Evolutionary conservation across 371 early-diverging fungal genomes (phyloP).

Genomic region (Entomophthora muscae): DNA sequence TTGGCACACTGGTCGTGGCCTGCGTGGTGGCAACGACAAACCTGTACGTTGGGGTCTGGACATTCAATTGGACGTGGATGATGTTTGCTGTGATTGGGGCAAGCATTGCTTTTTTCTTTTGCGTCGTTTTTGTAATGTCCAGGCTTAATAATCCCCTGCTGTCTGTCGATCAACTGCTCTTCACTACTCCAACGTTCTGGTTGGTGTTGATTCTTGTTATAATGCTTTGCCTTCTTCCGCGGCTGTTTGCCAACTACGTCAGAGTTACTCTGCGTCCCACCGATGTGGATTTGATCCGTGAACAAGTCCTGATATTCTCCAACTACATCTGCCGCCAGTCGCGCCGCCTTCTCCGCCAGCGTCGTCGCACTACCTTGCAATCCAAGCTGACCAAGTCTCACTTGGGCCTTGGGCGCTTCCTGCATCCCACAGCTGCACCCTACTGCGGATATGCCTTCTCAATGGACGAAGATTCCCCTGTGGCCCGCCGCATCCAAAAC

Average conservation of each 20-base stretch:
- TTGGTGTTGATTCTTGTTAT: conserved; percentile 32
- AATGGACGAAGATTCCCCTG: not conserved
- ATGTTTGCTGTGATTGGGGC: conserved; percentile 19
- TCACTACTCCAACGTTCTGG: conserved; percentile 57
- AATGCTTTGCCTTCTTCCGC: conserved; percentile 37
- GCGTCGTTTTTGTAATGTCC: conserved; percentile 36
- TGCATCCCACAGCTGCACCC: too few species aligned
- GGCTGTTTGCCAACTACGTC: conserved; percentile 35
- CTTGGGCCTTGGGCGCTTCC: not conserved
- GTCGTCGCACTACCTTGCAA: not conserved
- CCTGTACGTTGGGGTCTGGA: conserved; percentile 45
- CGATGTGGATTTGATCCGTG: conserved; percentile 51
- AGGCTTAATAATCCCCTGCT: conserved; percentile 22
- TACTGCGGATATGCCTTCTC: conserved; percentile 6
- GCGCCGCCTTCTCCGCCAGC: not conserved
- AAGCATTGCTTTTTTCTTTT: conserved; percentile 24
- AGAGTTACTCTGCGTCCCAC: conserved; percentile 43
- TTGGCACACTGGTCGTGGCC: conserved; percentile 24
- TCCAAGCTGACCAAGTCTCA: not conserved
- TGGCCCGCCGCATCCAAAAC: not conserved
- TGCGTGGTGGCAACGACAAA: conserved; percentile 44
- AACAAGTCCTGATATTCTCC: conserved; percentile 12
- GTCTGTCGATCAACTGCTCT: conserved; percentile 32
- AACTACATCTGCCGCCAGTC: not conserved
- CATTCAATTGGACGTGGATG: conserved; percentile 59